These are phyloP conservation scores for Ceratobasidium sp. DNA, from an alignment of 1,284 basidiomycete species.

Conservation along the genomic window DNA sequence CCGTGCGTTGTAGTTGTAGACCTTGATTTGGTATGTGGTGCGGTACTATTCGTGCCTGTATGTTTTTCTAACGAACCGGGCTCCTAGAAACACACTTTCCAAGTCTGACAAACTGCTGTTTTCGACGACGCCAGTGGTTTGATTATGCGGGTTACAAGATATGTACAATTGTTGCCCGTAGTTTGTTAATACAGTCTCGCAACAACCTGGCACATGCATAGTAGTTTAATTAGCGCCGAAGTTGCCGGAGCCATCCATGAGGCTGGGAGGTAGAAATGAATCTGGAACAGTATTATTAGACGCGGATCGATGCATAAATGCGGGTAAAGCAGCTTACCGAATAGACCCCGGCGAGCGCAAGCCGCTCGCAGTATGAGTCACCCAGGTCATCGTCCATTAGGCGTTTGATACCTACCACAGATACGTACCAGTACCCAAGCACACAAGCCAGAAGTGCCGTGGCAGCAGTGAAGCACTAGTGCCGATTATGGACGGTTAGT, in stretches of 20 bases:
- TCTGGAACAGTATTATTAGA: not conserved
- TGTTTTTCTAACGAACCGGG: not conserved
- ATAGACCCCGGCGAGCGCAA: slow-evolving; percentile 1
- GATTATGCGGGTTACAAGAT: not conserved
- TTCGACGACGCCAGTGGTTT: not conserved
- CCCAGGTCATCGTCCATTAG: too few species aligned
- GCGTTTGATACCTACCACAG: too few species aligned
- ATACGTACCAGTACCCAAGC: too few species aligned
- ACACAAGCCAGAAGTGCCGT: too few species aligned
- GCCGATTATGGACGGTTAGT: too few species aligned
- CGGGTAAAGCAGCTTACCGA: not conserved
- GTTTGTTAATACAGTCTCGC: not conserved
- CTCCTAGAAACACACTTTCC: not conserved
- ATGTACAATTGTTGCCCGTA: not conserved
- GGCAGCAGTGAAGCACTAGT: too few species aligned
- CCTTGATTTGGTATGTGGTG: slow-evolving; percentile 4
- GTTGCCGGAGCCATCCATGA: not conserved
- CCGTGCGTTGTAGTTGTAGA: not conserved
- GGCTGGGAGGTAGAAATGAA: not conserved
- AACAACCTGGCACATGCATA: not conserved
- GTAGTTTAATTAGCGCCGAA: not conserved
- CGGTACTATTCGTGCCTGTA: not conserved
- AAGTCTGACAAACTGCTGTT: not conserved
- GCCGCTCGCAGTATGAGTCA: not conserved
- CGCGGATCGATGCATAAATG: not conserved